Base-by-base conservation (phyloP, 1,284 basidiomycete genomes). In the Leccinum holopus region DNA sequence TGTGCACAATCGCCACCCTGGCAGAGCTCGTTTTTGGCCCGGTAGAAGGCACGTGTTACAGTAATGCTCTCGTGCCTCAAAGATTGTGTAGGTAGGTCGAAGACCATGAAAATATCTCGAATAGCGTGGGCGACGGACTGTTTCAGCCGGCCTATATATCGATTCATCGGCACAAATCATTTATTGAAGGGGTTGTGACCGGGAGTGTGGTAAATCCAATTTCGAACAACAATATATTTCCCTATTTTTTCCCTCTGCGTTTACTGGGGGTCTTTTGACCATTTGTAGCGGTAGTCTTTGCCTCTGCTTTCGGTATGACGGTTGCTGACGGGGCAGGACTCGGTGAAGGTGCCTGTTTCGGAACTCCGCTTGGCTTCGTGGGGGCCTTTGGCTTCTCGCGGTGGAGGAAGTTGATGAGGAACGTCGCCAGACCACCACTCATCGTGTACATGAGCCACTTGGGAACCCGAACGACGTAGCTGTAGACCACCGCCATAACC, bases 401-500 rank as follows among this genome's bases (percentile, higher is more conserved):
- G 32, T 85, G 84, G 57, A 85, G 66, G 55, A 82, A 59, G 41
- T 78, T 76, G 68, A 85, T 77, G 41, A 85, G 53, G 63, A 84
- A 11, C 32, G 80, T 82, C n/a, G 79, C 85, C 57, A 81, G 8
- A 21, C 70, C 71, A 30, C 84, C 84, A 10, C 83, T 82, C 21
- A 76, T 59, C 58, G 83, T 67, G 69, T 85, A 79, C 68, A 85
- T 72, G 16, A 81, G 47, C 82, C 84, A 85, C 63, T 77, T 79
- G 18, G 84, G 84, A 44, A 85, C 65, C 41, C 72, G 71, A 58
- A 77, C 72, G 57, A 81, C 65, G 59, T 73, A 65, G 66, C 82
- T 76, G 78, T 92, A 92, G 52, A 80, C 53, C 62, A 77, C 79
- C 53, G 81, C 81, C 61, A 87, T 67, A 18, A 68, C 73, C 32